A percentile compares a stretch with the other conserved stretches of the same genome.
These are phyloP conservation scores for Berkeleyomyces basicola DNA, from an alignment of 2,329 filamentous ascomycete species.

Conservation along the genomic window DNA sequence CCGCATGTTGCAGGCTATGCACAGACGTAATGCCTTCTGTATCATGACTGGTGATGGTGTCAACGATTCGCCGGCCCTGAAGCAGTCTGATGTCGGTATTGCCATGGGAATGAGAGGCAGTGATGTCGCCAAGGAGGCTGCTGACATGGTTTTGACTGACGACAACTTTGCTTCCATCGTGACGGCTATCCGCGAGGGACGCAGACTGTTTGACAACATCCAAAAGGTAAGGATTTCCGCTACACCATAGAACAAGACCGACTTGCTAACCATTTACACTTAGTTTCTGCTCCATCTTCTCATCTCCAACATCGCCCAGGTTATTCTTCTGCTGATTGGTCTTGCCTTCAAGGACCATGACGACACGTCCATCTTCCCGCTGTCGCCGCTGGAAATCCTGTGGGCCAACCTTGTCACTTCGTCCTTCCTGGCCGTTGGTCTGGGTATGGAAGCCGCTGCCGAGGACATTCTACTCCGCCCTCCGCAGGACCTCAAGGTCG, in stretches of 20 bases:
- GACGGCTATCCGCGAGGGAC: constrained; percentile 54
- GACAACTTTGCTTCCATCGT: constrained; percentile 76
- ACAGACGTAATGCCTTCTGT: constrained; percentile 49
- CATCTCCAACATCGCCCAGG: constrained; percentile 54
- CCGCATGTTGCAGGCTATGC: constrained; percentile 59
- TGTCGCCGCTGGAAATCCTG: constrained; percentile 56
- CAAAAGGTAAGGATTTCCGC: constrained; percentile 38
- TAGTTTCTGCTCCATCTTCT: constrained; percentile 48
- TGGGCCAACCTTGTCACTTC: constrained; percentile 65
- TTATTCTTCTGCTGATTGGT: constrained; percentile 49
- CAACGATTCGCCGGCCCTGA: constrained; percentile 58
- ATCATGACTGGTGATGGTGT: constrained; percentile 64
- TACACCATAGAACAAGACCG: not conserved
- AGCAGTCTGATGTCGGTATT: constrained; percentile 58
- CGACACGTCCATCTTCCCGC: constrained; percentile 47
- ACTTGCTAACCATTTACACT: constrained; percentile 13
- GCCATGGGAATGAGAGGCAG: constrained; percentile 57
- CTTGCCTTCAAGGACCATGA: constrained; percentile 48
- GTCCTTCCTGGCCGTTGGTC: constrained; percentile 52
- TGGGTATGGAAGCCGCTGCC: constrained; percentile 53
- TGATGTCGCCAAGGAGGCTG: constrained; percentile 64
- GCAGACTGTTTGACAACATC: constrained; percentile 55
- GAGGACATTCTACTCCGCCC: constrained; percentile 51
- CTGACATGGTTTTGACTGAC: constrained; percentile 75
- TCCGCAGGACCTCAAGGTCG: constrained; percentile 41